Evolutionary conservation across 768 basidiomycete species (phyloP), one percentile per base, ranked within the genome.

Genomic region (Botryobasidium botryosum): DNA sequence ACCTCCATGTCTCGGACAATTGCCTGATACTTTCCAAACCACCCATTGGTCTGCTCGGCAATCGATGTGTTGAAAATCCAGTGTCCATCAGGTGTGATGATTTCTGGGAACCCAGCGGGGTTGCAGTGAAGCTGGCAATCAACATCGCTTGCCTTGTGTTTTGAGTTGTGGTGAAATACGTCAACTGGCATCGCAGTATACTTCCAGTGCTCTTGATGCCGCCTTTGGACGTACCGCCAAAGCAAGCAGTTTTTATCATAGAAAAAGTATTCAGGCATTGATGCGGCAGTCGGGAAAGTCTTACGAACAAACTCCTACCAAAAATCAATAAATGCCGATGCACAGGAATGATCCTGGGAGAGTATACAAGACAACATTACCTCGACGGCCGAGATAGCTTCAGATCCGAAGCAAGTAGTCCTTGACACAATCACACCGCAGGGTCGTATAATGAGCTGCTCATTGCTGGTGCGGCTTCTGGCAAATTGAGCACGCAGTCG

Each of bases 41-140:
- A 70, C 0, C 49, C 25, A 40, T 64, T 64, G 12, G 40, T 56
- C 58, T 51, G 60, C 51, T 68, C 64, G 53, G 46, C 65, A 29
- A 20, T 40, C 5, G 39, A 70, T 3, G 61, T 64, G 4, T 62
- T 59, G 40, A 69, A 57, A 21, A 59, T 60, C 39, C 65, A 70
- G 8, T 44, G 47, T 1, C 52, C 47, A 3, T 55, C 47, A 1
- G 36, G 51, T 18, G 28, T 45, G 0, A 38, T 35, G 1, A 69
- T 54, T 17, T 68, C 65, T 0, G 47, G 44, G 18, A 48, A 66
- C 0, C 32, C 21, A 0, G 51, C 32, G 0, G 62, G 61, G 24
- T 62, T 65, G 38, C 57, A 60, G 44, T 61, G 46, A 17, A 24
- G 32, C 10, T 55, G 52, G 25, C 61, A 66, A 12, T 48, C 55